Base-by-base conservation (phyloP, 1,139 yeast genomes). In the Geotrichum klebahnii region DNA sequence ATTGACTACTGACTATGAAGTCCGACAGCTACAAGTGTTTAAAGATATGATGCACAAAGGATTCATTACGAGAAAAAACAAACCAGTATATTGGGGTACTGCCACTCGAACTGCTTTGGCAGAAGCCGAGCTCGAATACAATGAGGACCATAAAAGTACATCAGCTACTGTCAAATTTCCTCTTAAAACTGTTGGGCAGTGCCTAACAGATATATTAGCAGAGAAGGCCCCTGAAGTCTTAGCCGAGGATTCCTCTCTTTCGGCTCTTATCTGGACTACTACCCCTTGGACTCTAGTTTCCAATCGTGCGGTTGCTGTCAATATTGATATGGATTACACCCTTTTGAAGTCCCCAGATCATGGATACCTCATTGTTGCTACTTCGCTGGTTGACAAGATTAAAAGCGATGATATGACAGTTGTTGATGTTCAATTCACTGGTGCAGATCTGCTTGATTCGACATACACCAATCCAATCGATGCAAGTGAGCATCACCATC, bases 241-340 rank as follows among this genome's bases (percentile, higher is more conserved):
- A 10, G 42, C 23, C 9, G 24, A 40, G 12, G 55, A 54, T 14
- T 8, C 8, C 9, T 3, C 23, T 5, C 44, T 61, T 2, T 53
- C 55, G 17, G 60, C 66, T 8, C 63, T 67, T 2, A 87, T 92
- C 51, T 92, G 99, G 99, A 92, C 99, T 0, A 89, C 97, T 1
- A 92, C 98, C 1, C 97, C 98, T 0, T 92, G 99, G 99, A 94
- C 99, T 0, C 72, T 94, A 33, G 86, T 88, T 2, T 84, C 96
- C 0, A 92, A 94, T 63, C 75, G 77, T 55, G 97, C 97, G 0
- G 80, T 92, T 46, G 84, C 95, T 45, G 75, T 85, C 38, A 80
- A 87, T 61, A 67, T 78, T 26, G 70, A 74, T 0, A 69, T 86
- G 54, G 65, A 66, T 0, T 92, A 92, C 64, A 78, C 82, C 0